Percentiles rank a stretch among this genome's conserved stretches.
Evolutionary conservation across 345 rosid species (phyloP).

Genomic region (Sonneratia alba): DNA sequence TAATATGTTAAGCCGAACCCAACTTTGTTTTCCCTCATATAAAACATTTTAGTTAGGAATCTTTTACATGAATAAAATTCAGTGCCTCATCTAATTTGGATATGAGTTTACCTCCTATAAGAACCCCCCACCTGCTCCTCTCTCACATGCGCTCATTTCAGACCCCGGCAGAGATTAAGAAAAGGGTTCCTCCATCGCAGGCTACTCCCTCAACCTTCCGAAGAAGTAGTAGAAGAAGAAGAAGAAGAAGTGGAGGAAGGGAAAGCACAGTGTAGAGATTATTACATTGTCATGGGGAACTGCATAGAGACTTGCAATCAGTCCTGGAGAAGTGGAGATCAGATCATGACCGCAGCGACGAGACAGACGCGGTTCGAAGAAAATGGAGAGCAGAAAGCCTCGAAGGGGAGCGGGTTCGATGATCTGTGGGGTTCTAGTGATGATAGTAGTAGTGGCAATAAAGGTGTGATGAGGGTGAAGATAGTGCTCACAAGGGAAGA

Average conservation of each 20-base stretch:
- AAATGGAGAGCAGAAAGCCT: background rate
- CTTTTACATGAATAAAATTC: too few species aligned
- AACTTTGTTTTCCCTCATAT: too few species aligned
- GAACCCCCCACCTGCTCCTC: background rate
- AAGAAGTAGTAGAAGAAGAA: background rate
- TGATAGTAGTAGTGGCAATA: slow-evolving; percentile 6
- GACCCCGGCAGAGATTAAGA: background rate
- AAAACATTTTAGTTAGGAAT: too few species aligned
- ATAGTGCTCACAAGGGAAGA: slow-evolving; percentile 69
- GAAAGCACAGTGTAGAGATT: background rate
- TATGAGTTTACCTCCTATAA: too few species aligned
- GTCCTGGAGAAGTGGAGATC: slow-evolving; percentile 4
- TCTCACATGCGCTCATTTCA: background rate
- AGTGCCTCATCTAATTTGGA: too few species aligned
- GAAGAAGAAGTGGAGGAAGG: background rate
- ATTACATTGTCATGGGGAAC: slow-evolving; percentile 30
- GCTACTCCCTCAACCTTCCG: too few species aligned
- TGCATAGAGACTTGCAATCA: slow-evolving; percentile 20
- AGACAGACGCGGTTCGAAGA: background rate
- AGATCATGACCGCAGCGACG: background rate
- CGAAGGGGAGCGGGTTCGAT: background rate
- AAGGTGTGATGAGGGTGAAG: slow-evolving; percentile 54
- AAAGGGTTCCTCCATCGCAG: background rate
- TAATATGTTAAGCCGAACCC: too few species aligned
- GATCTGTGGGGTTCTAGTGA: too few species aligned